A percentile compares a stretch with the other conserved stretches of the same genome.
Evolutionary conservation across 1,284 basidiomycete species (phyloP).

Genomic region (Microbotryum saponariae): DNA sequence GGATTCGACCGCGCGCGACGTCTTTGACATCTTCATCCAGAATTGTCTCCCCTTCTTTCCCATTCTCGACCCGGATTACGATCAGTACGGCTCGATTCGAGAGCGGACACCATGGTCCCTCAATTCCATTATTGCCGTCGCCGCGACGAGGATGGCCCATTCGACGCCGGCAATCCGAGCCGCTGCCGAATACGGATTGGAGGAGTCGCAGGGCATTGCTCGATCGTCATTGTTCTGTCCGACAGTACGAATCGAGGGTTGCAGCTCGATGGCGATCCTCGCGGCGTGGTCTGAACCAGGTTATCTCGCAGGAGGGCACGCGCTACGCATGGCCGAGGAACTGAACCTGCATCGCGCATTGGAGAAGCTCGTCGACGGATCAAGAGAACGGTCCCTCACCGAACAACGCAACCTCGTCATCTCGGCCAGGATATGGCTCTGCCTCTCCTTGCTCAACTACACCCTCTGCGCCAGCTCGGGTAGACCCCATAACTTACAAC

Average conservation of each 20-base stretch:
- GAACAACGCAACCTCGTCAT: slow-evolving; percentile 8
- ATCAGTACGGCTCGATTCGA: slow-evolving; percentile 7
- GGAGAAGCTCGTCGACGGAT: slow-evolving; percentile 10
- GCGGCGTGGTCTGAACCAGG: slow-evolving; percentile 6
- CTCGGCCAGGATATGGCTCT: slow-evolving; percentile 12
- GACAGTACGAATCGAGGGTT: slow-evolving; percentile 16
- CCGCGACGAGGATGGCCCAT: not conserved
- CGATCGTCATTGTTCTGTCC: slow-evolving; percentile 7
- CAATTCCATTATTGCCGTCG: slow-evolving; percentile 11
- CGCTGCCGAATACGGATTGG: slow-evolving; percentile 7
- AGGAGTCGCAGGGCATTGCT: slow-evolving; percentile 19
- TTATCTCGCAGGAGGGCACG: slow-evolving; percentile 12
- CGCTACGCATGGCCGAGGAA: slow-evolving; percentile 9
- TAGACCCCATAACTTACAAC: slow-evolving; percentile 3
- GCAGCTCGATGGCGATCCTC: slow-evolving; percentile 6
- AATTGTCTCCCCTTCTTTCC: slow-evolving; percentile 13
- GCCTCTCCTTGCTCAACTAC: slow-evolving; percentile 12
- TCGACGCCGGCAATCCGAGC: not conserved
- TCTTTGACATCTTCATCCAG: slow-evolving; percentile 7
- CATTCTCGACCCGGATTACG: slow-evolving; percentile 12
- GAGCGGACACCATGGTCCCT: slow-evolving; percentile 11
- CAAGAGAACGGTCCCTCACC: slow-evolving; percentile 3
- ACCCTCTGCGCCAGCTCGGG: slow-evolving; percentile 10
- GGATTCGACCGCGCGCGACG: not conserved
- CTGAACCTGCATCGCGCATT: slow-evolving; percentile 13